Base-by-base conservation (phyloP, 306 rosid species). In the Casuarina equisetifolia region DNA sequence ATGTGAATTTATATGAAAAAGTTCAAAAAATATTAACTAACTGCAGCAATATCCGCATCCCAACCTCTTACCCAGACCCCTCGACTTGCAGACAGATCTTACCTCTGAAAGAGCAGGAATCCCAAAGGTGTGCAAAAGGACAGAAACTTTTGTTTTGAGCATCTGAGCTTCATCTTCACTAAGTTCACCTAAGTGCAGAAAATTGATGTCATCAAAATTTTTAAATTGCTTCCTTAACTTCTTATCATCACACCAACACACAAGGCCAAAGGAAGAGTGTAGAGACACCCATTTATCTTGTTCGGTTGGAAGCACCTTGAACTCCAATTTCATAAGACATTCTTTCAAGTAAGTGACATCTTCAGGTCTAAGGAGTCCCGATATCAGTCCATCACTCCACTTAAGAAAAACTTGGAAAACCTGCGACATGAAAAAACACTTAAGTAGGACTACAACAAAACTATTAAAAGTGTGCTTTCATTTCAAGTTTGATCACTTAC, bases 271-370 rank as follows among this genome's bases (percentile, higher is more conserved):
- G 59, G 90, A 90, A 81, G 93, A 91, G 81, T 92, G 97, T 75
- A 94, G 84, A 19, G 98, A 94, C 66, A 88, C 97, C 98, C 98
- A 94, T 84, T 78, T 92, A 84, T 94, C 97, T 76, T 88, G 97
- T 71, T 81, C 83, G 55, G 98, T 90, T 42, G 98, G 98, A 84
- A 94, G 98, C 83, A 94, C 89, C 3, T 78, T 73, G 79, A 74
- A 88, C 77, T 94, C 91, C 66, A 81, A 64, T 79, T 78, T 88
- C 57, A 67, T 63, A 55, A 94, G 91, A 76, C 88, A 87, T 39
- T 90, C 92, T 85, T 89, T 92, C 82, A 94, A 76, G 84, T 83
- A 88, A 44, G 48, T 69, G 78, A 86, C 78, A 74, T 89, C 95
- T 62, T 86, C 97, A 51, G 78, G 61, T 78, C 86, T 81, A 75